phyloP scores from a whole-genome alignment of 2,329 filamentous ascomycete genomes.

The Stagonosporopsis cucurbitacearum region DNA sequence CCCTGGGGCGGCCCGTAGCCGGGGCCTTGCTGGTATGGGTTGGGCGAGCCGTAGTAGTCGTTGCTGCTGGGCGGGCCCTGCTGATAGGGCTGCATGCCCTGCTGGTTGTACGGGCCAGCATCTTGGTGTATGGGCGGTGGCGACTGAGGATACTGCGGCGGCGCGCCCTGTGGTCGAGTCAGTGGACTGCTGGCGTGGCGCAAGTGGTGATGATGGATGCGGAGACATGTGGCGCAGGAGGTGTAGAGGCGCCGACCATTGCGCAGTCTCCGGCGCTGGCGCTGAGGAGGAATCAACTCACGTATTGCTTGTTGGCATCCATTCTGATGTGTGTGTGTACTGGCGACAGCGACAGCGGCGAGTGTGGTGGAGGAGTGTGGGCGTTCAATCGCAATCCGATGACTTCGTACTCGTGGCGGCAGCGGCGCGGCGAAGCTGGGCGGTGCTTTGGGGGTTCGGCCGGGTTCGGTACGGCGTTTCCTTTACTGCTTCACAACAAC shows the following conservation, averaged over 20 bases:
- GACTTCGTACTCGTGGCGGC: slow-evolving; percentile 12
- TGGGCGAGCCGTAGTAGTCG: slow-evolving; percentile 30
- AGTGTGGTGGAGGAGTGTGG: slow-evolving; percentile 17
- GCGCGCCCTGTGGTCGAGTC: slow-evolving; percentile 32
- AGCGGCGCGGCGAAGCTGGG: slow-evolving; percentile 30
- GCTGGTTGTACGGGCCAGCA: slow-evolving; percentile 32
- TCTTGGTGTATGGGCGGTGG: slow-evolving; percentile 44
- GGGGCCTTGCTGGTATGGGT: slow-evolving; percentile 29
- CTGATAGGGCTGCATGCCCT: slow-evolving; percentile 20
- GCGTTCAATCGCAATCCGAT: slow-evolving; percentile 10
- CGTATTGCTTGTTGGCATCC: slow-evolving; percentile 35
- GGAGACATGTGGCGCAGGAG: slow-evolving; percentile 14
- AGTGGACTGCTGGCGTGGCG: slow-evolving; percentile 24
- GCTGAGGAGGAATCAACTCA: slow-evolving; percentile 22
- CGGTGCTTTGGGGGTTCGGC: slow-evolving; percentile 22
- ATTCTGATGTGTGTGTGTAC: neutral
- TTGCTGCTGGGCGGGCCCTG: slow-evolving; percentile 21
- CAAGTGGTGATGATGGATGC: neutral
- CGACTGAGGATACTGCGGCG: slow-evolving; percentile 43
- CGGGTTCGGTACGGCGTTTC: slow-evolving; percentile 1
- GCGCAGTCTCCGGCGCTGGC: neutral
- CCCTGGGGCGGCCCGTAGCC: slow-evolving; percentile 31
- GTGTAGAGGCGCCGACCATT: neutral
- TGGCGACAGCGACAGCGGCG: neutral
- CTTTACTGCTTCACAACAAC: neutral